Percentiles rank a stretch among this genome's conserved stretches.
Conservation (phyloP, 2,329 filamentous ascomycete species). For the Hypoxylon rubiginosum region DNA sequence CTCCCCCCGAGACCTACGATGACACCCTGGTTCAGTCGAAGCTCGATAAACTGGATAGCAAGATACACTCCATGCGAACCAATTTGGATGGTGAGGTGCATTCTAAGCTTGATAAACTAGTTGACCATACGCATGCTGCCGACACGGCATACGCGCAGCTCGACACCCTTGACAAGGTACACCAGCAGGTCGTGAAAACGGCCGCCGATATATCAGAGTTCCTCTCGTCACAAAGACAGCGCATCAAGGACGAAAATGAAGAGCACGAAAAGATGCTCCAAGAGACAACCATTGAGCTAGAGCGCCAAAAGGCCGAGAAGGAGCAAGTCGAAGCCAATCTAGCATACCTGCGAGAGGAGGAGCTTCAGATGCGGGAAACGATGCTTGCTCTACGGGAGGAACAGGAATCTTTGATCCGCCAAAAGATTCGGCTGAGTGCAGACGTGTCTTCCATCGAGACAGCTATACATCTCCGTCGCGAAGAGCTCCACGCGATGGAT, state of each 20-base stretch:
- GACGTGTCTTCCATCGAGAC: constrained; percentile 94
- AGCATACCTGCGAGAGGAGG: constrained; percentile 63
- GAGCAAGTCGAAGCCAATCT: constrained; percentile 72
- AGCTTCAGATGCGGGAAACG: constrained; percentile 65
- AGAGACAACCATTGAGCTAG: constrained; percentile 83
- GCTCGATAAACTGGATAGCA: constrained; percentile 43
- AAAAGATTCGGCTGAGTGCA: constrained; percentile 83
- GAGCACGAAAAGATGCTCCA: constrained; percentile 83
- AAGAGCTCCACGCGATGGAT: constrained; percentile 94
- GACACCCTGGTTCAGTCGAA: constrained; percentile 42
- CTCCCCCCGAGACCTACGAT: constrained; percentile 70
- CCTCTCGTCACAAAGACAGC: constrained; percentile 79
- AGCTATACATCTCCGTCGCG: constrained; percentile 86
- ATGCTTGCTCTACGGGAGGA: constrained; percentile 74
- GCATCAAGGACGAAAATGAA: constrained; percentile 82
- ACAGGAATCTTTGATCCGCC: constrained; percentile 79
- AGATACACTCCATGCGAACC: constrained; percentile 51
- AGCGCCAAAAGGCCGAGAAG: constrained; percentile 73
- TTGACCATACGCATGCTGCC: constrained; percentile 75
- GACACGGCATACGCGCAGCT: constrained; percentile 80
- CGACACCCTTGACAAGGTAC: constrained; percentile 87
- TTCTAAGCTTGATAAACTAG: constrained; percentile 62
- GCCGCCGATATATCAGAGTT: constrained; percentile 88
- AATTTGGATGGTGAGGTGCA: constrained; percentile 47
- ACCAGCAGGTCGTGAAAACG: constrained; percentile 86